Evolutionary conservation across 768 basidiomycete species (phyloP).

Genomic region (Trametes sanguinea): DNA sequence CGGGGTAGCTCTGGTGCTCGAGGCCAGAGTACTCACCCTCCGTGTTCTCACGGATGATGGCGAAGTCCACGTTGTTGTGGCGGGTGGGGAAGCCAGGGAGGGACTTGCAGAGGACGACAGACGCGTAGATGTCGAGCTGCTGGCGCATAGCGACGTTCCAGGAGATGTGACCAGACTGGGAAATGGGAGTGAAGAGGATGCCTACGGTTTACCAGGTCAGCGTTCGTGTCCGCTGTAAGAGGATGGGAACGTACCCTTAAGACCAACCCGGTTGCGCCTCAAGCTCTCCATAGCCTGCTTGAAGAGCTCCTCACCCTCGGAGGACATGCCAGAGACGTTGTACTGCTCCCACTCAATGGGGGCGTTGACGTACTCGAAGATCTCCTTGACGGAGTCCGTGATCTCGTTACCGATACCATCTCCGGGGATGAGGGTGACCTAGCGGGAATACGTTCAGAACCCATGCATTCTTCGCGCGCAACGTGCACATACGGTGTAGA

Average conservation of each 20-base stretch:
- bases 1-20: constrained; percentile 97
- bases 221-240: background rate
- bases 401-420: constrained; percentile 98
- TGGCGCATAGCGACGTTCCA: constrained; percentile 99
- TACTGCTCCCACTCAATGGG: constrained; percentile 99
- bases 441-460: background rate
- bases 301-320: constrained; percentile 92
- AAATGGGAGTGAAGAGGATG: constrained; percentile 98
- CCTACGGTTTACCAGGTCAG: constrained; percentile 47
- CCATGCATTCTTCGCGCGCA: constrained; percentile 6
- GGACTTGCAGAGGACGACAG: constrained; percentile 97
- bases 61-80: constrained; percentile 96
- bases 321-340: constrained; percentile 95
- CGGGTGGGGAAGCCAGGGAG: constrained; percentile 95
- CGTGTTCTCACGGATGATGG: constrained; percentile 99
- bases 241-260: constrained; percentile 72
- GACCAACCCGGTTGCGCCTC: constrained; percentile 95
- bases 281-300: constrained; percentile 97
- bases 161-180: constrained; percentile 93
- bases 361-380: constrained; percentile 95
- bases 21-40: constrained; percentile 99
- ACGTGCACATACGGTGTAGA: constrained; percentile 71
- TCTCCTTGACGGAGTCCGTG: constrained; percentile 97
- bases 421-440: constrained; percentile 97
- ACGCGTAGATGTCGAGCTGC: constrained; percentile 98